Base-by-base conservation (phyloP, 164 flowering plant species). In the Piper longum region DNA sequence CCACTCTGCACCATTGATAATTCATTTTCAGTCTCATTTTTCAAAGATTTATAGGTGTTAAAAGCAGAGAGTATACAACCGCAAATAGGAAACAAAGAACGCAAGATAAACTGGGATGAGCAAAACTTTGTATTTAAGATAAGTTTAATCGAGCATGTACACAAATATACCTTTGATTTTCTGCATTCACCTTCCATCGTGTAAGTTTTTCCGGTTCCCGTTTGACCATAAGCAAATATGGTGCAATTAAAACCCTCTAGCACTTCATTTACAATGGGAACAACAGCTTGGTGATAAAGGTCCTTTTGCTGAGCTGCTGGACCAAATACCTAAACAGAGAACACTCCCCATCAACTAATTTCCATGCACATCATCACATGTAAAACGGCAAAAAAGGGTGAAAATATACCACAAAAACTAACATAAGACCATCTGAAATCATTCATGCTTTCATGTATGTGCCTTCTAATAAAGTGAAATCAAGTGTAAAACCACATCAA, bases 141-240 rank as follows among this genome's bases (percentile, higher is more conserved):
- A 19, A 60, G 16, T 14, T 39, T 4, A 43, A 60, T 3, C 44
- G 16, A 43, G 8, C 17, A 60, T 40, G 18, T 42, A 13, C 3
- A 41, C 16, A 42, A 42, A 18, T 16, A 39, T 77, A 90, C 99
- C 99, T 88, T 93, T 48, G 92, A 17, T 68, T 85, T 87, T 71
- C 79, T 90, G 71, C 96, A 82, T 69, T 87, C 99, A 13, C 99
- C 99, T 74, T 93, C 99, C 99, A 90, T 90, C 6, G 99, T 93
- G 71, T 78, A 93, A 0, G 97, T 93, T 74, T 93, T 90, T 44
- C 99, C 99, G 0, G 99, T 93, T 40, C 99, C 99, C 57, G 99
- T 93, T 73, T 93, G 97, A 9, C 99, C 99, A 81, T 93, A 93
- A 1, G 97, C 99, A 80, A 93, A 93, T 56, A 93, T 93, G 26